Evolutionary conservation across 345 rosid genomes (phyloP), one percentile per base, ranked within the genome.

Genomic region (Schrenkiella parvula): DNA sequence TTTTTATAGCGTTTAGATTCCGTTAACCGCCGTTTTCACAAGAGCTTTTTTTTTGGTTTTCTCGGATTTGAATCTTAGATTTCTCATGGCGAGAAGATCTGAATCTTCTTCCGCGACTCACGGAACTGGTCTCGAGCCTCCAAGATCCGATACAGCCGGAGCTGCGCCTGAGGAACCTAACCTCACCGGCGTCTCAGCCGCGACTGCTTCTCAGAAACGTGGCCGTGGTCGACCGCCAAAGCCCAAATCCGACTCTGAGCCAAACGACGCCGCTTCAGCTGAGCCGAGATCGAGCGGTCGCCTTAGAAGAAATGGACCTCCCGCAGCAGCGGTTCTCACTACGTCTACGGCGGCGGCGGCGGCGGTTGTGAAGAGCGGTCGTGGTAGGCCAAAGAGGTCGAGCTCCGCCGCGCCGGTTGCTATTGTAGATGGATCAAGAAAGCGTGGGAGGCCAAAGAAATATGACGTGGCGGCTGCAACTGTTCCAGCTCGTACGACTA

Each of bases 161-260:
- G 64, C 25, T 42, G 2, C 37, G 56, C 12, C 70, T 41, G 47
- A 44, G 18, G 12, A 28, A 8, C 12, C 68, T 18, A 72, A 32
- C 19, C 19, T 1, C 64, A 14, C 66, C 41, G 79, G 80, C 8
- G 82, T 70, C 17, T 23, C 56, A 64, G 26, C 66, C 2, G 12
- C 35, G 6, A 29, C 67, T 18, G 51, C n/a, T 46, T 47, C 80
- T 61, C 53, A 66, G 31, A 89, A 83, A 72, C 71, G 88, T 4
- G 83, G 88, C 66, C 93, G 91, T 2, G 93, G 96, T 18, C 82
- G 96, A 55, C 96, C 96, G 0, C 73, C 89, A 1, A 90, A 87
- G 78, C 3, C 70, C 35, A 81, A 75, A 42, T 50, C 78, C 23
- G 68, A 32, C 28, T 46, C 71, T 0, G 18, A 47, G 5, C 39